Conservation (phyloP, 2,329 filamentous ascomycete genomes). For the Neofusicoccum parvum region DNA sequence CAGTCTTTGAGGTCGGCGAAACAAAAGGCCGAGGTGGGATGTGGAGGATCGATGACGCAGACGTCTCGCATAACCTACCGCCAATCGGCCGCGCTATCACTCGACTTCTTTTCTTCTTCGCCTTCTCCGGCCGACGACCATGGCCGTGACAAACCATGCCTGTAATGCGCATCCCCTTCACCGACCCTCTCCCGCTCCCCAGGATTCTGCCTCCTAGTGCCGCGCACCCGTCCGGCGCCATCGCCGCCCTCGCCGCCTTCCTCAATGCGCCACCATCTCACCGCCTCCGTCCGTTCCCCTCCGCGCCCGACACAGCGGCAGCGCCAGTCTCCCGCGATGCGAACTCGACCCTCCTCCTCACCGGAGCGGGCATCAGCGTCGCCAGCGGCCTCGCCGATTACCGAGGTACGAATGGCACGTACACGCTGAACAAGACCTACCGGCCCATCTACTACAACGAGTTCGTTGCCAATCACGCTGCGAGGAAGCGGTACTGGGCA, state of each 20-base stretch:
- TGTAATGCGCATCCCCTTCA: conserved; percentile 88
- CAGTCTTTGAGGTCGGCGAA: background rate
- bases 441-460: conserved; percentile 92
- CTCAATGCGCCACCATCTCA: conserved; percentile 58
- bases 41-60: conserved; percentile 13
- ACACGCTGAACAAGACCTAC: conserved; percentile 87
- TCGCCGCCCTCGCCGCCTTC: conserved; percentile 77
- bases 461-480: conserved; percentile 78
- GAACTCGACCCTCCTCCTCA: conserved; percentile 60
- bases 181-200: conserved; percentile 75
- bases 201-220: conserved; percentile 74
- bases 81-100: background rate
- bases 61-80: background rate
- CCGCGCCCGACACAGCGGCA: background rate
- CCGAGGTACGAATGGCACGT: conserved; percentile 84
- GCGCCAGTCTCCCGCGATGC: conserved; percentile 26
- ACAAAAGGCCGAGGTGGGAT: background rate
- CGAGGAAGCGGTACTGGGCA: conserved; percentile 93
- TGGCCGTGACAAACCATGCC: conserved; percentile 49
- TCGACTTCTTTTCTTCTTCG: background rate
- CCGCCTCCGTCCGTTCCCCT: background rate
- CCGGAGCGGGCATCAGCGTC: conserved; percentile 90
- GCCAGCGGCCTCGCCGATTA: conserved; percentile 94
- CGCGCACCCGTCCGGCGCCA: conserved; percentile 68
- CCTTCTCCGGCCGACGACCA: background rate